Evolutionary conservation across 2,329 filamentous ascomycete genomes (phyloP), one percentile per base, ranked within the genome.

Genomic region (Fusarium coicis): DNA sequence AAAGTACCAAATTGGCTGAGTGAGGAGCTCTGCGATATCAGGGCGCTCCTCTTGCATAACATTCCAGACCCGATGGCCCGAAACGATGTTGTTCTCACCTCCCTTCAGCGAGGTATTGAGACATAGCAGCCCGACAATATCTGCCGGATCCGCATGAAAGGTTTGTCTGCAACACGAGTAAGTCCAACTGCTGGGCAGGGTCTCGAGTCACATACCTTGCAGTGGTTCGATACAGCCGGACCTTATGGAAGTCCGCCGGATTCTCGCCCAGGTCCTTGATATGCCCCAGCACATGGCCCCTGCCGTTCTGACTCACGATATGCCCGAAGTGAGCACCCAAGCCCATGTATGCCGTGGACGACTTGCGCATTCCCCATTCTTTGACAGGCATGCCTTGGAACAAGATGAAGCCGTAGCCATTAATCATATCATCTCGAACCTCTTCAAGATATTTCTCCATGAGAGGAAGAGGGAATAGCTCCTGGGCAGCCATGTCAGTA

Each of bases 331-430:
- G 92, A 11, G 93, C 93, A 32, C 93, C 91, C 10, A 97, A 86
- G 12, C 94, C 94, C 91, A 97, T 95, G 83, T 96, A 96, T 16
- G 92, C 93, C 10, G 94, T 90, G 3, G 93, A 93, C 9, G 90
- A 93, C 83, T 96, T 97, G 80, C 90, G 88, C 62, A 90, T 88
- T 2, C 92, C 91, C 94, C 94, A 97, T 82, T 88, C 79, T 37
- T 88, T 78, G 2, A 95, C 93, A 2, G 93, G 94, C 78, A 97
- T 91, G 66, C 92, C 91, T 81, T 95, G 96, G 86, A 96, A 96
- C n/a, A 97, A 87, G 72, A 96, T 92, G 84, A 97, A 97, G 18
- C 94, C 94, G 77, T 95, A 95, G 72, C 93, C 94, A 79, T 96
- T 89, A 56, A 96, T 81, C 36, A 86, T 80, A 66, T 84, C 81